phyloP scores from a whole-genome alignment of 176 grass and related monocot species.

The Aegilops tauschii region DNA sequence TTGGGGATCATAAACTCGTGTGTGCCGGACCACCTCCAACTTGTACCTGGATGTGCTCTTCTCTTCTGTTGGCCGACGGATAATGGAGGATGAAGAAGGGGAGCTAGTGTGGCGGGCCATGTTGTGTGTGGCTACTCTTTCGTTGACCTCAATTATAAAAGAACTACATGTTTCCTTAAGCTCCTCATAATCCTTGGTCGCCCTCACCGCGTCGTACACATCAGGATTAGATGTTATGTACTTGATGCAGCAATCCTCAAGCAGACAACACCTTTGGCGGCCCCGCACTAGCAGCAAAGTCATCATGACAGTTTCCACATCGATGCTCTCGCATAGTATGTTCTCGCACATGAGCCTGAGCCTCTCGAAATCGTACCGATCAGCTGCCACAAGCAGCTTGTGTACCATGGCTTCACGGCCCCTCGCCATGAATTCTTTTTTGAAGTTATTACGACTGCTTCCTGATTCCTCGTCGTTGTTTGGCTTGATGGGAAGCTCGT shows the following conservation, averaged over 20 bases:
- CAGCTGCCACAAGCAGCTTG: not conserved
- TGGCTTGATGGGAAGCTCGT: not conserved
- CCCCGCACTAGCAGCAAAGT: not conserved
- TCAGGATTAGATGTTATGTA: not conserved
- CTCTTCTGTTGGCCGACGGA: not conserved
- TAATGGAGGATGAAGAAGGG: not conserved
- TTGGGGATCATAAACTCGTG: not conserved
- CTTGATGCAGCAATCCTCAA: not conserved
- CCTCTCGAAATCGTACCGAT: not conserved
- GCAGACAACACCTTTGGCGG: not conserved
- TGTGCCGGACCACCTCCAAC: not conserved
- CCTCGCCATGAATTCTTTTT: not conserved
- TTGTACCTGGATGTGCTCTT: not conserved
- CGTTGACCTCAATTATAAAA: not conserved
- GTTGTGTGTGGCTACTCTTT: not conserved
- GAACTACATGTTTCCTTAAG: not conserved
- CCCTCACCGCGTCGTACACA: not conserved
- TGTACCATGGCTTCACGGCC: not conserved
- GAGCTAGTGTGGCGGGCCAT: not conserved
- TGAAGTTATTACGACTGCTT: not conserved
- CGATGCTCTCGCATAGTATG: not conserved
- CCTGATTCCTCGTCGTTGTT: not conserved
- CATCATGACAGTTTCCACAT: not conserved
- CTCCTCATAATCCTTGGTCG: not conserved
- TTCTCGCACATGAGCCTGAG: not conserved